Conservation (phyloP, 306 rosid species). For the Malus asiatica region DNA sequence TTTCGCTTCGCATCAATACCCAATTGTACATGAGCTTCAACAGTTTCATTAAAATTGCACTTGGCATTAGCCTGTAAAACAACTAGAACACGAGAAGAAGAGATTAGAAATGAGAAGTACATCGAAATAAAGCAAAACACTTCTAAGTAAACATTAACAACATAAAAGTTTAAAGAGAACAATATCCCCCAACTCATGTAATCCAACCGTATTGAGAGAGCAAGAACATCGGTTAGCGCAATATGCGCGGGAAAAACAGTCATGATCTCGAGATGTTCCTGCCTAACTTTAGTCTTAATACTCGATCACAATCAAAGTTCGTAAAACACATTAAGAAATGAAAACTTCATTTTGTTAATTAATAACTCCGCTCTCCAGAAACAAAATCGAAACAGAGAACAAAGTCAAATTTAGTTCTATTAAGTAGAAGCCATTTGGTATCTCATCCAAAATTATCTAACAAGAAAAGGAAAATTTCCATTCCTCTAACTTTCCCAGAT, state of each 20-base stretch:
- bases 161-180: no score
- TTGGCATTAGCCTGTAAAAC: constrained; percentile 63
- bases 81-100: constrained; percentile 16
- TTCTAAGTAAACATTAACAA: background rate
- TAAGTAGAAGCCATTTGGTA: background rate
- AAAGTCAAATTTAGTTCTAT: background rate
- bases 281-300: background rate
- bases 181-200: background rate
- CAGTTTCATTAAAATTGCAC: constrained; percentile 79
- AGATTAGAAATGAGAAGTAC: constrained; percentile 3
- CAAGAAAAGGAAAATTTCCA: background rate
- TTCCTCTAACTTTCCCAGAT: background rate
- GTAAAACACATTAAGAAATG: background rate
- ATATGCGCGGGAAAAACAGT: background rate
- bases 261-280: background rate
- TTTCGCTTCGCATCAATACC: constrained; percentile 82
- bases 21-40: constrained; percentile 85
- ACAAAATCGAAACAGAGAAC: background rate
- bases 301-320: background rate
- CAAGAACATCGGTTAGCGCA: background rate
- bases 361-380: background rate
- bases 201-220: background rate
- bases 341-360: no score
- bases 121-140: background rate
- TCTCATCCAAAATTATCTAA: background rate